Evolutionary conservation across 495 filamentous ascomycete species (phyloP).

Genomic region (Chaetomium fimeti): DNA sequence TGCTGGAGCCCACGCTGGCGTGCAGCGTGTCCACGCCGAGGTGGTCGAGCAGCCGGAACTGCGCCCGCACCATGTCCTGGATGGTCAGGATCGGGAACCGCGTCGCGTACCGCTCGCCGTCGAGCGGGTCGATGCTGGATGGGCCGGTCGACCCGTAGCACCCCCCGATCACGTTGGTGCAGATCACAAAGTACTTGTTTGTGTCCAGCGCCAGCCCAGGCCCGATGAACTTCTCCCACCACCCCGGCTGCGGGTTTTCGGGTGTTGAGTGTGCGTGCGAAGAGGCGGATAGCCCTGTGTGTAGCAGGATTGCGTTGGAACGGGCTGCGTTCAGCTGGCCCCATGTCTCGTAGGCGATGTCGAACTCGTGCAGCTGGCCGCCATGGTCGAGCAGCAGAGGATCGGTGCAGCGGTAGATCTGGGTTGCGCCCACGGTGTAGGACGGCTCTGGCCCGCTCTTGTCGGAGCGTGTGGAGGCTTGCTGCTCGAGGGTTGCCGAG

Average conservation of each 20-base stretch:
- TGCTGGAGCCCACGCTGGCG: conserved; percentile 91
- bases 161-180: conserved; percentile 93
- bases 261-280: conserved; percentile 91
- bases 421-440: conserved; percentile 83
- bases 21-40: conserved; percentile 79
- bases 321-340: conserved; percentile 74
- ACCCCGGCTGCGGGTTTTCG: conserved; percentile 81
- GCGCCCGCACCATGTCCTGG: conserved; percentile 95
- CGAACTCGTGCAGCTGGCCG: conserved; percentile 78
- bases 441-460: conserved; percentile 80
- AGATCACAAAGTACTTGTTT: conserved; percentile 86
- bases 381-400: conserved; percentile 91
- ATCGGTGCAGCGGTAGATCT: conserved; percentile 66
- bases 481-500: conserved; percentile 64
- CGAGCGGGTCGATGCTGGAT: conserved; percentile 80
- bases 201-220: conserved; percentile 85
- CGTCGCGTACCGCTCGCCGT: conserved; percentile 86
- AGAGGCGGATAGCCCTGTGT: conserved; percentile 92
- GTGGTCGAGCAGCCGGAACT: conserved; percentile 83
- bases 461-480: conserved; percentile 60
- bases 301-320: conserved; percentile 87
- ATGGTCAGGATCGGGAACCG: conserved; percentile 96
- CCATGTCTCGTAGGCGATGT: conserved; percentile 94
- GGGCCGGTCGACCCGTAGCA: conserved; percentile 97
- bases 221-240: conserved; percentile 99